Evolutionary conservation across 176 grass and related monocot genomes (phyloP).

Genomic region (Aegilops umbellulata): DNA sequence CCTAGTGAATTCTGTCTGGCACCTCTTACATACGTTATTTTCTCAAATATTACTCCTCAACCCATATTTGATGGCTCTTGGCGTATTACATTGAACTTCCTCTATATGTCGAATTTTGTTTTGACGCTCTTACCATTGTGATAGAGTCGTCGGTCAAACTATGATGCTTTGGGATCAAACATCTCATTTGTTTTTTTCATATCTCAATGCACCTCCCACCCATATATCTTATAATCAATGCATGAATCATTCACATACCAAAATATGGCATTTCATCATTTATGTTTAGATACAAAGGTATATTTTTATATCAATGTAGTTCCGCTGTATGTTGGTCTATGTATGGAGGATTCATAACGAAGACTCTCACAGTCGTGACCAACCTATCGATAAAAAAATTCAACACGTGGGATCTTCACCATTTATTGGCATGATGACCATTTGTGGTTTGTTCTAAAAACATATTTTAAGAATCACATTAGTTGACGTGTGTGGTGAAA

Average conservation of each 20-base stretch:
- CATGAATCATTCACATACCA: not conserved
- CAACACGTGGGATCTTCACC: not conserved
- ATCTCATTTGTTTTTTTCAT: not conserved
- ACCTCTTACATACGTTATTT: not conserved
- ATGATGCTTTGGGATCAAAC: not conserved
- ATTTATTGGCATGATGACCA: not conserved
- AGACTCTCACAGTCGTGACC: not conserved
- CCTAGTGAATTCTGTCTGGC: not conserved
- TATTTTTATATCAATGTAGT: not conserved
- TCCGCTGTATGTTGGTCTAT: not conserved
- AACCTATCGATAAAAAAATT: not conserved
- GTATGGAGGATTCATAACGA: not conserved
- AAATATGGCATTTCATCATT: not conserved
- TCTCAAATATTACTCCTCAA: not conserved
- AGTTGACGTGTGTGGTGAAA: not conserved
- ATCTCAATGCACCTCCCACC: not conserved
- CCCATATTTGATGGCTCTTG: not conserved
- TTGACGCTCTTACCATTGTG: not conserved
- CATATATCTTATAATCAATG: not conserved
- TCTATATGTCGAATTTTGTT: not conserved
- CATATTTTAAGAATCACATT: not conserved
- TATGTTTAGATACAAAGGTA: not conserved
- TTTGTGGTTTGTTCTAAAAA: not conserved
- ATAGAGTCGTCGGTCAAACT: not conserved
- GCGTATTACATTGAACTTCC: not conserved